Evolutionary conservation across 306 rosid species (phyloP), one percentile per base, ranked within the genome.

Genomic region (Chamaecrista fasciculata): DNA sequence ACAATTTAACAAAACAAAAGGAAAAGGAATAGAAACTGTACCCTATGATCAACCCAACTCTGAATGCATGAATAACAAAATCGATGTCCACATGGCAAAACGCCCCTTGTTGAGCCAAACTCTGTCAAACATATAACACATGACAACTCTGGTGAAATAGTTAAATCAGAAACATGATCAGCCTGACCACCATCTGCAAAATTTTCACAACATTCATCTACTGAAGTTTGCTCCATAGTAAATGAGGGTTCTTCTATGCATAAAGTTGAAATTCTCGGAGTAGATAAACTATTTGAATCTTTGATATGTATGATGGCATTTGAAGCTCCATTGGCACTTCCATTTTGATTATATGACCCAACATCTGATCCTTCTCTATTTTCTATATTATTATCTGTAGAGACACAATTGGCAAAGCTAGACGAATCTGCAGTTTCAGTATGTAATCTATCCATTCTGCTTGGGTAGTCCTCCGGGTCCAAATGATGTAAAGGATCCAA

Each of bases 111-210:
- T 63, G 85, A 69, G 80, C 95, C 86, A 80, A 80, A 90, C 73
- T 86, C 96, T 44, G 85, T 81, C 85, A 79, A 86, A 79, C 98
- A 94, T 71, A 94, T 94, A 40, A 88, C 96, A 70, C 98, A 94
- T 61, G 98, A 90, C 79, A 86, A 37, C 57, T 90, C 90, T 15
- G 62, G 49, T 19, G 94, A 69, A 66, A 74, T 69, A 62, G 82
- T 76, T 71, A 76, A 34, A 42, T 39, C 36, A 33, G 80, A 71
- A 70, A 57, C 73, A 9, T 40, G 70, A 44, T 81, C 83, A 49
- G 18, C 48, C 59, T 53, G 81, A 62, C 36, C 51, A 60, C 50
- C 77, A 48, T 69, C 66, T 23, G 49, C 62, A 36, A 56, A 48
- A 33, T 74, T 77, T 37, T 78, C 91, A 48, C 46, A 72, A 75